Conservation (phyloP, 306 rosid species). For the Crataegus laevigata region DNA sequence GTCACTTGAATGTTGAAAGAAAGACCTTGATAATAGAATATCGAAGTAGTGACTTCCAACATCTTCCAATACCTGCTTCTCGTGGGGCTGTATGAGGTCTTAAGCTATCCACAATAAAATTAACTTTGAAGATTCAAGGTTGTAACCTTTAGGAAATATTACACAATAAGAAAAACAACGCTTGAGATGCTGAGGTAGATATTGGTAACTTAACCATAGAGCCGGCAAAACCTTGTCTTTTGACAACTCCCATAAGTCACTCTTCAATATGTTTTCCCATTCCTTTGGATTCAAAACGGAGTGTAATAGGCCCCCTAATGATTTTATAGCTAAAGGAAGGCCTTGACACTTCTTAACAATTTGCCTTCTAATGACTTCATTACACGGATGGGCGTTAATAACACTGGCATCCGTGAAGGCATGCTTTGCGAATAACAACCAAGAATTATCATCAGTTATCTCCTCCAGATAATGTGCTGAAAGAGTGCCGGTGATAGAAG, state of each 20-base stretch:
- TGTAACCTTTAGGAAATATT: conserved; percentile 16
- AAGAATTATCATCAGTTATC: background rate
- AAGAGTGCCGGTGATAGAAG: background rate
- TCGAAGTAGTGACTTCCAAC: conserved; percentile 21
- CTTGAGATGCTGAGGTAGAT: conserved; percentile 10
- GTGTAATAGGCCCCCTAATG: too few species aligned
- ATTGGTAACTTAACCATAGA: conserved; percentile 9
- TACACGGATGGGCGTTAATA: background rate
- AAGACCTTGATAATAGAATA: too few species aligned
- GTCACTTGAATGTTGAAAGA: too few species aligned
- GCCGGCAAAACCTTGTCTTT: background rate
- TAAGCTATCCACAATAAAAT: conserved; percentile 34
- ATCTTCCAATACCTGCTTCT: background rate
- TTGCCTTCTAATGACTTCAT: conserved; percentile 8
- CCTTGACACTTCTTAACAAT: background rate
- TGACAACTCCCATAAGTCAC: background rate
- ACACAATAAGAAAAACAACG: conserved; percentile 15
- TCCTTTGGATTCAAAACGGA: too few species aligned
- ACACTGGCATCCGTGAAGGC: background rate
- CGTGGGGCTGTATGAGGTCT: conserved; percentile 4
- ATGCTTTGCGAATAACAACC: conserved; percentile 8
- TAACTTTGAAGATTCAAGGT: background rate
- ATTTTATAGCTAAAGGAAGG: too few species aligned
- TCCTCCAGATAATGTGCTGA: background rate
- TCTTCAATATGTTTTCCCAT: too few species aligned